Percentiles rank a stretch among this genome's conserved stretches.
phyloP scores from a whole-genome alignment of 2,329 filamentous ascomycete genomes.

The Colletotrichum magnum region DNA sequence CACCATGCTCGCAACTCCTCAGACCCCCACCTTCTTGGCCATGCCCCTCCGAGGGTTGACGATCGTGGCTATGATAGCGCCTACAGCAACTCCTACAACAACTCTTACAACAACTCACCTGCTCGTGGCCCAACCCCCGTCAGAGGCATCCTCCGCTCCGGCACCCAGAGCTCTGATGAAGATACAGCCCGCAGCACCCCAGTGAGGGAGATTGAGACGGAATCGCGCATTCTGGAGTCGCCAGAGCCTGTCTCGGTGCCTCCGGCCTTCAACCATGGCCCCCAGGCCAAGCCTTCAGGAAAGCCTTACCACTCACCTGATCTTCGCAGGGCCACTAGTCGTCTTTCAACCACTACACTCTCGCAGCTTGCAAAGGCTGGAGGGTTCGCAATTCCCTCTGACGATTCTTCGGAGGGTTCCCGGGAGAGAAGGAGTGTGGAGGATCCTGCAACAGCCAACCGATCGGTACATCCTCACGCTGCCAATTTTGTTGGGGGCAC shows the following conservation, averaged over 20 bases:
- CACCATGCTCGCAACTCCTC: conserved; percentile 64
- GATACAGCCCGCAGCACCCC: conserved; percentile 55
- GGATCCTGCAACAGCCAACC: conserved; percentile 47
- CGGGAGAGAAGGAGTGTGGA: conserved; percentile 51
- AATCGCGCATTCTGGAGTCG: conserved; percentile 69
- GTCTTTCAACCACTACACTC: conserved; percentile 86
- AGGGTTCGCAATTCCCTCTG: conserved; percentile 61
- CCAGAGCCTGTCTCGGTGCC: conserved; percentile 84
- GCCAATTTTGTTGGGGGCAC: conserved; percentile 64
- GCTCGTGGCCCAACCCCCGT: conserved; percentile 53
- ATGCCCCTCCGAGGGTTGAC: conserved; percentile 44
- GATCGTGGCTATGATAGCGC: conserved; percentile 45
- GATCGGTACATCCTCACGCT: conserved; percentile 65
- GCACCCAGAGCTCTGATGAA: conserved; percentile 68
- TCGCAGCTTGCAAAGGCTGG: conserved; percentile 83
- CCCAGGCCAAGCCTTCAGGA: conserved; percentile 77
- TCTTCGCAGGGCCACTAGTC: conserved; percentile 83
- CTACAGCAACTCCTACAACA: conserved; percentile 49
- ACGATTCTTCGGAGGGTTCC: conserved; percentile 49
- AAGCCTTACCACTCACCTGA: conserved; percentile 83
- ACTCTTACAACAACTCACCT: conserved; percentile 50
- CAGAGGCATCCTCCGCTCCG: conserved; percentile 51
- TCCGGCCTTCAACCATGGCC: conserved; percentile 83
- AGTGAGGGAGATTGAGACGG: conserved; percentile 65
- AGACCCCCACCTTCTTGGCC: conserved; percentile 54